Conservation (phyloP, 108 stramenopile species). For the Skeletonema costatum region DNA sequence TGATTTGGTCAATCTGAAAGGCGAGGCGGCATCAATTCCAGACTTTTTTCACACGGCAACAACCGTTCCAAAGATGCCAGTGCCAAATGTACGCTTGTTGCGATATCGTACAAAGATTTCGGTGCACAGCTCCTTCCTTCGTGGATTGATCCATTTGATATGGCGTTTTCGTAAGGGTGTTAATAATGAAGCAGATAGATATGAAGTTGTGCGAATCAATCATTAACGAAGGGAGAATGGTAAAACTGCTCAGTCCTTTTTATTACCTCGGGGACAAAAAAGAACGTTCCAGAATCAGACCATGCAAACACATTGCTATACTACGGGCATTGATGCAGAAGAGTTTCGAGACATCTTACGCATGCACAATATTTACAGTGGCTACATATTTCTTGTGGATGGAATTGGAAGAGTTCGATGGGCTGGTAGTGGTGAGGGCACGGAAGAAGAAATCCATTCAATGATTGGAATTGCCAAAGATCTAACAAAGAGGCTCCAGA, state of each 20-base stretch:
- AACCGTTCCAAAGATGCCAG: slow-evolving; percentile 57
- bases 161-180: slow-evolving; percentile 51
- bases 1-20: slow-evolving; percentile 25
- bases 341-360: slow-evolving; percentile 73
- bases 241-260: slow-evolving; percentile 56
- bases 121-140: slow-evolving; percentile 70
- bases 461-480: slow-evolving; percentile 65
- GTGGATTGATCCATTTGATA: slow-evolving; percentile 76
- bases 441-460: slow-evolving; percentile 56
- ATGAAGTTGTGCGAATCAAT: slow-evolving; percentile 41
- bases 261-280: slow-evolving; percentile 49
- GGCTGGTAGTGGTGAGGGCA: slow-evolving; percentile 75
- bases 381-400: slow-evolving; percentile 80
- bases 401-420: slow-evolving; percentile 79
- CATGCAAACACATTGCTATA: slow-evolving; percentile 67
- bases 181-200: slow-evolving; percentile 24
- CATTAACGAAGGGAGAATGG: slow-evolving; percentile 60
- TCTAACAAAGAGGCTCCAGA: slow-evolving; percentile 27
- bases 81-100: slow-evolving; percentile 73
- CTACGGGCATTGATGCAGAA: slow-evolving; percentile 69
- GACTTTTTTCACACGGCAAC: slow-evolving; percentile 63
- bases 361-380: slow-evolving; percentile 86
- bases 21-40: slow-evolving; percentile 61
- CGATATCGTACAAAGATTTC: slow-evolving; percentile 76
- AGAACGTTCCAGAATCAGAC: slow-evolving; percentile 62